Conservation (phyloP, 441 rosid genomes). For the Raphanus hybrid region DNA sequence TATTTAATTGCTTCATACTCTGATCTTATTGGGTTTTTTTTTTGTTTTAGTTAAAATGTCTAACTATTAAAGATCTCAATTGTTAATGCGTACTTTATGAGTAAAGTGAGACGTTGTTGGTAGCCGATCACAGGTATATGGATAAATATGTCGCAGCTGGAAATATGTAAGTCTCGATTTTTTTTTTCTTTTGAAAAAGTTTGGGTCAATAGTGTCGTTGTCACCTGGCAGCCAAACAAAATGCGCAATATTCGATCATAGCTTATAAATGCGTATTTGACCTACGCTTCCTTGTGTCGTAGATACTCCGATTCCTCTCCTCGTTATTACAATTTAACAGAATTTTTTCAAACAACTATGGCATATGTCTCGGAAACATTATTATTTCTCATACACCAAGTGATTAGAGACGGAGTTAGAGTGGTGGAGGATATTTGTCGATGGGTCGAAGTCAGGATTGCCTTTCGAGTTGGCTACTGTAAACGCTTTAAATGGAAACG, state of each 20-base stretch:
- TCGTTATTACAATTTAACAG: neutral
- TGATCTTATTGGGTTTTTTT: neutral
- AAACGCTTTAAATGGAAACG: neutral
- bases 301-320: slow-evolving; percentile 16
- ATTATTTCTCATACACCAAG: slow-evolving; percentile 1
- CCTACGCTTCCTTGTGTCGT: slow-evolving; percentile 23
- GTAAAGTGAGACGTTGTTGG: slow-evolving; percentile 20
- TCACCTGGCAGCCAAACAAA: slow-evolving; percentile 34
- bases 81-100: slow-evolving; percentile 18
- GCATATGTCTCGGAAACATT: neutral
- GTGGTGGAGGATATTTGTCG: neutral
- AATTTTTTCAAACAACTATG: neutral
- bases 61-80: neutral
- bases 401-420: neutral
- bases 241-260: slow-evolving; percentile 16
- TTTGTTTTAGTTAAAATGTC: neutral
- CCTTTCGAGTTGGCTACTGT: neutral
- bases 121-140: neutral
- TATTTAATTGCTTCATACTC: neutral
- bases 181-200: neutral
- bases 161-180: neutral
- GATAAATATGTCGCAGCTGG: slow-evolving; percentile 10
- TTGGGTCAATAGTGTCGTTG: slow-evolving; percentile 27
- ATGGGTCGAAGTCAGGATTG: neutral
- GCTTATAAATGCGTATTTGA: slow-evolving; percentile 32